Conservation (phyloP, 2,329 filamentous ascomycete species). For the Magnaporthiopsis rhizophila region DNA sequence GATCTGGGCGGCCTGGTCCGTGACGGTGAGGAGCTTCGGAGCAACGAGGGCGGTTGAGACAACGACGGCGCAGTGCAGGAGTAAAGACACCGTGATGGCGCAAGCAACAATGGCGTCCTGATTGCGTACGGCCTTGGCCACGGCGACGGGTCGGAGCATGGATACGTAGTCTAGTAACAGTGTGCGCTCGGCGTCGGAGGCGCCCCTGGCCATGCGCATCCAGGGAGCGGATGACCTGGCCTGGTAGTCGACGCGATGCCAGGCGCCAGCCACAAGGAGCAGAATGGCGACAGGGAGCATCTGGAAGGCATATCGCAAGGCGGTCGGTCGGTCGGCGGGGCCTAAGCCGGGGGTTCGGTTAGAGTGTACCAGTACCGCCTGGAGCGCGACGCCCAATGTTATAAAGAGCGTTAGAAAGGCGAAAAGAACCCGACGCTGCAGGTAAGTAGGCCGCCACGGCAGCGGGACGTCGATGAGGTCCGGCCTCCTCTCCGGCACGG, state of each 20-base stretch:
- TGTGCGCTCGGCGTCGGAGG: slow-evolving; percentile 22
- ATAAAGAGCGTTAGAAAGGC: slow-evolving; percentile 22
- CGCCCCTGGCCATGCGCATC: slow-evolving; percentile 23
- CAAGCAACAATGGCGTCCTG: slow-evolving; percentile 26
- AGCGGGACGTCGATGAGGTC: slow-evolving; percentile 21
- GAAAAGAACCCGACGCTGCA: slow-evolving; percentile 23
- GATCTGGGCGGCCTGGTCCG: slow-evolving; percentile 17
- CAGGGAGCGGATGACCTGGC: slow-evolving; percentile 29
- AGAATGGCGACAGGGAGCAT: slow-evolving; percentile 27
- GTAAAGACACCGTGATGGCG: slow-evolving; percentile 18
- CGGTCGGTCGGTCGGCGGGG: slow-evolving; percentile 9
- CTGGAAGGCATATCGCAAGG: slow-evolving; percentile 27
- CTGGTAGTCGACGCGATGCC: slow-evolving; percentile 31
- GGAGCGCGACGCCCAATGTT: slow-evolving; percentile 20
- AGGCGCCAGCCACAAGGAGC: slow-evolving; percentile 23
- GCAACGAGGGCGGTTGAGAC: slow-evolving; percentile 28
- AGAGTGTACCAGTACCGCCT: slow-evolving; percentile 24
- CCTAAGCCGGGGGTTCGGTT: slow-evolving; percentile 22
- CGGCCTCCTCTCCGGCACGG: slow-evolving; percentile 12
- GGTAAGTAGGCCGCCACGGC: slow-evolving; percentile 28
- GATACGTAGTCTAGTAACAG: slow-evolving; percentile 28
- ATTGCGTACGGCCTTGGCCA: slow-evolving; percentile 22
- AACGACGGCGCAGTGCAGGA: slow-evolving; percentile 26
- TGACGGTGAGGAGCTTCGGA: slow-evolving; percentile 20
- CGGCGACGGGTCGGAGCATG: slow-evolving; percentile 19